Base-by-base conservation (phyloP, 2,329 filamentous ascomycete species). In the Berkeleyomyces basicola region DNA sequence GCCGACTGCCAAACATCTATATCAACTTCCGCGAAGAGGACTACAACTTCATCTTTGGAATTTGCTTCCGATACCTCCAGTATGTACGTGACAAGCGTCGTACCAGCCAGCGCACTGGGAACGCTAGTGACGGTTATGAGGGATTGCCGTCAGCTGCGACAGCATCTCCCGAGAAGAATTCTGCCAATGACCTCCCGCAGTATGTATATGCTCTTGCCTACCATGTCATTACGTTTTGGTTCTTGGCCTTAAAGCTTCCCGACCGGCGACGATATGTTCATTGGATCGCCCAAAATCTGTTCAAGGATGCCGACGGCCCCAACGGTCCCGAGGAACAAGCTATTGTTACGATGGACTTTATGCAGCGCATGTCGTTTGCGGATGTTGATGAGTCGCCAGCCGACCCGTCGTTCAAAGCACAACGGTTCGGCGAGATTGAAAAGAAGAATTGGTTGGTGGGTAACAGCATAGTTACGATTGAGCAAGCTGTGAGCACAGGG, bases 171-270 rank as follows among this genome's bases (percentile, higher is more conserved):
- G 69, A 66, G 31, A 47, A 23, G n/a, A 42, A 58, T 7, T 44
- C 37, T 3, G 72, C 84, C 6, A 87, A 93, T 65, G 89, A 93
- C 67, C 78, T 96, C 59, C 90, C 91, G 3, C 88, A 93, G 72
- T 99, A 99, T 71, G 89, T 99, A 36, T 93, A 95, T 72, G 88
- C 90, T 1, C 77, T 97, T 61, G 92, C 92, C 7, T 96, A 96
- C 71, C 91, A 97, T 71, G 90, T 96, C 68, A 91, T 99, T 67
- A 87, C 90, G 1, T 96, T 95, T 71, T 99, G 93, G 93, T 99
- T 97, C 71, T 79, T 99, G 67, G 88, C 90, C 0, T 73, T 99
- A 68, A 92, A 90, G 69, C 79, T 96, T 60, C 82, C 86, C 44
- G 90, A 96, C 70, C 85, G 93, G 59, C 82, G 86, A 42, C 88